Conservation (phyloP, 768 basidiomycete species). For the Lentinula detonsa region DNA sequence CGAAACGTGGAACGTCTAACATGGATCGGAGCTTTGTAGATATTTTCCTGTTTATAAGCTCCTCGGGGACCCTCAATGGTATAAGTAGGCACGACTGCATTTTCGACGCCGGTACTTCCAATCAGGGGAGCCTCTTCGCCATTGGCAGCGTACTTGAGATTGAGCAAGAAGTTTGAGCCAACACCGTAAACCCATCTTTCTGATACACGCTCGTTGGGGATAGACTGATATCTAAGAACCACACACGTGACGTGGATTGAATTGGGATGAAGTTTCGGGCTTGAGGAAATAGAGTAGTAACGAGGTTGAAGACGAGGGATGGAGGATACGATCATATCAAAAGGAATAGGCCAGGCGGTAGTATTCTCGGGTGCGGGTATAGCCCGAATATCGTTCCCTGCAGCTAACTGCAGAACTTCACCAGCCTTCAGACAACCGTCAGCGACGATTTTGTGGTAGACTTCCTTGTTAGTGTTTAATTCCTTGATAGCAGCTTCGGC, state of each 20-base stretch:
- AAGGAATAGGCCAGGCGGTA: constrained; percentile 86
- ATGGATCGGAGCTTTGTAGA: constrained; percentile 88
- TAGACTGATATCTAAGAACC: constrained; percentile 86
- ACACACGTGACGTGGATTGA: constrained; percentile 94
- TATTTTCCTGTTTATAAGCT: constrained; percentile 62
- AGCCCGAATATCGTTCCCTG: constrained; percentile 64
- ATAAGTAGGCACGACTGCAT: constrained; percentile 58
- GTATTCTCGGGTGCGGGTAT: constrained; percentile 67
- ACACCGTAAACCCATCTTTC: constrained; percentile 80
- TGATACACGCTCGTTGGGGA: constrained; percentile 42
- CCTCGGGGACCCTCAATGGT: constrained; percentile 88
- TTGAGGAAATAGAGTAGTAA: constrained; percentile 98
- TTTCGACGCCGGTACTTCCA: constrained; percentile 26
- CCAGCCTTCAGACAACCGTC: constrained; percentile 87
- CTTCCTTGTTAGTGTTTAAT: constrained; percentile 83
- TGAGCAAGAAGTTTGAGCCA: constrained; percentile 92
- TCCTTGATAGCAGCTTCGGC: constrained; percentile 70
- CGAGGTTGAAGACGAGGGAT: constrained; percentile 93
- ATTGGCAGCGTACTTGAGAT: constrained; percentile 74
- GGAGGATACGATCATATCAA: constrained; percentile 93
- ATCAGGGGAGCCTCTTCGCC: constrained; percentile 48
- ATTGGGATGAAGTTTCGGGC: constrained; percentile 86
- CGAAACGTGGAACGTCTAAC: constrained; percentile 96
- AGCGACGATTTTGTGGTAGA: constrained; percentile 70
- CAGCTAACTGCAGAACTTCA: constrained; percentile 88